phyloP scores from a whole-genome alignment of 495 filamentous ascomycete genomes.

The Neurospora sublineolata region DNA sequence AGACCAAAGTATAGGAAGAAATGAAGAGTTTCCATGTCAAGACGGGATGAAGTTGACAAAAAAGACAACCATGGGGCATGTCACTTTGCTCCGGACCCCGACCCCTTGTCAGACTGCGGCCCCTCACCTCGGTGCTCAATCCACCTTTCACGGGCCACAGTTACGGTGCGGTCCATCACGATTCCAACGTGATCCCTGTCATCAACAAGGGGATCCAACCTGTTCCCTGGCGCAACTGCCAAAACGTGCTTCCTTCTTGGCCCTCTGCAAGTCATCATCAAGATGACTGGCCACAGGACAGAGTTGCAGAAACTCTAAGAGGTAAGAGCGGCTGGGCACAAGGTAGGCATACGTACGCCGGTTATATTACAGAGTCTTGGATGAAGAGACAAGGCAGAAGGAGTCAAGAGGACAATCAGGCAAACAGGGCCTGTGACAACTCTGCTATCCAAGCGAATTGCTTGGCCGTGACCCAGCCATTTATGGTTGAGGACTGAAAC shows the following conservation, averaged over 20 bases:
- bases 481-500: background rate
- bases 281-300: background rate
- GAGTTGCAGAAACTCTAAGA: background rate
- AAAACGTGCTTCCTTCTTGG: background rate
- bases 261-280: background rate
- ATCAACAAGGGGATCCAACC: background rate
- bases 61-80: background rate
- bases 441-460: background rate
- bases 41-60: background rate
- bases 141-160: background rate
- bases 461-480: background rate
- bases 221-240: background rate
- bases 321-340: background rate
- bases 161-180: background rate
- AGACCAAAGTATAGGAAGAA: background rate
- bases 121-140: background rate
- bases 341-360: background rate
- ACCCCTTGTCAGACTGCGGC: background rate
- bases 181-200: background rate
- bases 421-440: background rate
- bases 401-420: background rate
- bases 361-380: background rate
- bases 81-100: background rate
- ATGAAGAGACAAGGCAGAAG: background rate
- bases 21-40: background rate